phyloP scores from a whole-genome alignment of 139 green algal genomes.

The Chloropicon primus region DNA sequence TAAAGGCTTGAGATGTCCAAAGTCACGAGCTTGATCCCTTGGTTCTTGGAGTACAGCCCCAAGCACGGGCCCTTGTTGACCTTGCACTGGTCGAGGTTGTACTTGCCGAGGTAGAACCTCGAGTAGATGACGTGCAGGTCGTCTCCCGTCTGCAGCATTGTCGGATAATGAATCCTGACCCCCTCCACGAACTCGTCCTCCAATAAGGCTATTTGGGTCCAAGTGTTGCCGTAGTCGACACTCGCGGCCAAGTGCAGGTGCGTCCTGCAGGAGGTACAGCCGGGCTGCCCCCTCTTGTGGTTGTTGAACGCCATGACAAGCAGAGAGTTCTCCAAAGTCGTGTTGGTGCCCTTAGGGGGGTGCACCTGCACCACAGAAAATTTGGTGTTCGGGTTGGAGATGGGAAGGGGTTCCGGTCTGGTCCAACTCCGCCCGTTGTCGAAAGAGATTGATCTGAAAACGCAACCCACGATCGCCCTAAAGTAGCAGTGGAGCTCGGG shows the following conservation, averaged over 20 bases:
- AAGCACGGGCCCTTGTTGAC: background rate
- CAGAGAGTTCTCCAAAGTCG: background rate
- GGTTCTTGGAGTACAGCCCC: background rate
- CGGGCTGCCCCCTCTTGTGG: background rate
- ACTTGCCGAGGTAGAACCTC: background rate
- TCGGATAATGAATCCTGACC: constrained; percentile 13
- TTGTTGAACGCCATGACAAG: background rate
- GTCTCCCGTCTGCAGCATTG: constrained; percentile 8
- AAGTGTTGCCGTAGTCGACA: constrained; percentile 7
- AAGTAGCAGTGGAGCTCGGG: background rate
- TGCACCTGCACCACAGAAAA: background rate
- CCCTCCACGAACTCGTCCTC: constrained; percentile 11
- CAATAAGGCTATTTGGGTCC: constrained; percentile 6
- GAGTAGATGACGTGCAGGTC: constrained; percentile 5
- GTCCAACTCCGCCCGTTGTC: background rate
- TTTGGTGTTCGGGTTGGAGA: constrained; percentile 8
- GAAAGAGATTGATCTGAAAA: background rate
- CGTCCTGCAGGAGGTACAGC: background rate
- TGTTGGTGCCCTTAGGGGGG: background rate
- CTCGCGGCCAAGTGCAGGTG: constrained; percentile 4
- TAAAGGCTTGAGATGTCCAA: background rate
- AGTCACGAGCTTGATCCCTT: background rate
- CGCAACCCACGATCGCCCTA: background rate
- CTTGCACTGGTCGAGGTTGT: constrained; percentile 2
- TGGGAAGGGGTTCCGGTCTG: background rate